Conservation (phyloP, 2,329 filamentous ascomycete species). For the Shiraia sp. region DNA sequence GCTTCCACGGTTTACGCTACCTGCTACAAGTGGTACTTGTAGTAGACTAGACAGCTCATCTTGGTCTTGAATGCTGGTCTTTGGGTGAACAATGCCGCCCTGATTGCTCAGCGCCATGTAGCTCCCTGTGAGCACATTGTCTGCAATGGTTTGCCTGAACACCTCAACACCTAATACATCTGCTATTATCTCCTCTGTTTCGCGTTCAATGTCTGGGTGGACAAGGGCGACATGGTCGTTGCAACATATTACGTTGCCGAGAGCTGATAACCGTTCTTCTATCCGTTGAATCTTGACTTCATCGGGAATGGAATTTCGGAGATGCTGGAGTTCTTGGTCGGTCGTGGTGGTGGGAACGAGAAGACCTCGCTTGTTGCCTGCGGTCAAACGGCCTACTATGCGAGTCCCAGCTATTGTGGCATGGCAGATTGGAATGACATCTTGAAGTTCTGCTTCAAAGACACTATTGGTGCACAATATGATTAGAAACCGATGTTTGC, state of each 20-base stretch:
- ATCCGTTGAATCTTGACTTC: conserved; percentile 93
- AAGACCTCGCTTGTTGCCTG: conserved; percentile 95
- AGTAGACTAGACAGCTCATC: conserved; percentile 92
- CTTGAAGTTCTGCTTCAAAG: conserved; percentile 96
- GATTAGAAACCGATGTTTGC: conserved; percentile 2
- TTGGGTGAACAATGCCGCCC: conserved; percentile 95
- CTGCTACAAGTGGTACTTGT: conserved; percentile 93
- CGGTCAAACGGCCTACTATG: conserved; percentile 93
- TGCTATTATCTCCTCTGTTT: conserved; percentile 98
- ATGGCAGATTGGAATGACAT: conserved; percentile 95
- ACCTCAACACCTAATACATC: conserved; percentile 90
- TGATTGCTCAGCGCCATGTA: conserved; percentile 98
- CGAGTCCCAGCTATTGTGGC: conserved; percentile 95
- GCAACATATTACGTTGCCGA: conserved; percentile 94
- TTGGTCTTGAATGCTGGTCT: conserved; percentile 96
- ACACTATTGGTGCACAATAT: conserved; percentile 59
- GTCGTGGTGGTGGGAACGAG: conserved; percentile 94
- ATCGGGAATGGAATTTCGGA: conserved; percentile 93
- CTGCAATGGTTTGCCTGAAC: conserved; percentile 91
- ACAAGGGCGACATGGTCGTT: conserved; percentile 98
- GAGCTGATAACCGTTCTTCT: conserved; percentile 92
- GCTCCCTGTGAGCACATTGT: conserved; percentile 93
- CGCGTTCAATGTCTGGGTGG: conserved; percentile 93
- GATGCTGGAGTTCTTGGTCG: conserved; percentile 96
- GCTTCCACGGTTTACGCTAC: conserved; percentile 88